Conservation (phyloP, 2,329 filamentous ascomycete genomes). For the Penicillium sp. region DNA sequence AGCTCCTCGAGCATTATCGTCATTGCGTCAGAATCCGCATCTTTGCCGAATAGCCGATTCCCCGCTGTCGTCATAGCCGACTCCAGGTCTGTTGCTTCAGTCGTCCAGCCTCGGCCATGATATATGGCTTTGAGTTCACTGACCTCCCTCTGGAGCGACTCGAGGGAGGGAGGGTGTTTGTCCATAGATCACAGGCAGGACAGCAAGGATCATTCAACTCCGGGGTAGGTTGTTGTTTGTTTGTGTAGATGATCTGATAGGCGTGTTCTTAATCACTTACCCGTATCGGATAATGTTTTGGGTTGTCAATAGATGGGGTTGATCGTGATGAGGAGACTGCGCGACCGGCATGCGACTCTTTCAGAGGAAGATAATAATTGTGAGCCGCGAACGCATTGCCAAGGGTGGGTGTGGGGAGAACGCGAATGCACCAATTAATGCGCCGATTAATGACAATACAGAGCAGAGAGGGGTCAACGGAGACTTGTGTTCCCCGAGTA, state of each 20-base stretch:
- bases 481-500: not conserved
- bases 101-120: conserved; percentile 1
- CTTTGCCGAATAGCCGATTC: not conserved
- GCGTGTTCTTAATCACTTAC: not conserved
- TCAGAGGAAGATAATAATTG: not conserved
- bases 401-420: not conserved
- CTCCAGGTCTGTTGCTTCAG: not conserved
- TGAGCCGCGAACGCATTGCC: conserved; percentile 2
- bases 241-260: not conserved
- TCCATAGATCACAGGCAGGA: conserved; percentile 5
- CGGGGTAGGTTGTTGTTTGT: not conserved
- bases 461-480: conserved; percentile 1
- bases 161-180: not conserved
- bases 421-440: not conserved
- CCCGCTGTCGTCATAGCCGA: not conserved
- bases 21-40: not conserved
- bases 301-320: no score
- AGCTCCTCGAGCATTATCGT: conserved; percentile 5
- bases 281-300: not conserved
- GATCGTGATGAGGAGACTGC: not conserved
- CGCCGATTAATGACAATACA: conserved; percentile 2
- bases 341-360: not conserved
- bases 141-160: conserved; percentile 2
- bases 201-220: not conserved
- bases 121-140: not conserved